Evolutionary conservation across 192 early-diverging fungal species (phyloP), one percentile per base, ranked within the genome.

Genomic region (Podila epicladia): DNA sequence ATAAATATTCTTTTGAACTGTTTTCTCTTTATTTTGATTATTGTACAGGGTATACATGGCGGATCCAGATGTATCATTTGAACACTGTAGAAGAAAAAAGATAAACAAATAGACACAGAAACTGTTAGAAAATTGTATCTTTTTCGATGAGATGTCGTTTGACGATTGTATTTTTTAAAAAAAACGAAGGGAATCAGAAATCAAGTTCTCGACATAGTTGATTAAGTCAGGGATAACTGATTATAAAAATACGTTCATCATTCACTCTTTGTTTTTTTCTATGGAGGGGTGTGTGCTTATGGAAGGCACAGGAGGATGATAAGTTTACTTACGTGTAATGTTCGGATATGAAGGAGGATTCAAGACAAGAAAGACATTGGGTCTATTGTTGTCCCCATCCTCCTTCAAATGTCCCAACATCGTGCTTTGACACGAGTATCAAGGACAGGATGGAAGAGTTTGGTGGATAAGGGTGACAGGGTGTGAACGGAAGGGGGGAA

Each of bases 201-300:
- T 69, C 67, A 69, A 69, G 51, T 69, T 69, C 67, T 71, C 69
- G 69, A 62, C 69, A 64, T 51, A 65, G 35, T 70, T 72, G 50
- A 65, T 65, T 72, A 64, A 64, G 67, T 69, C 67, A 69, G 67
- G 67, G 67, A 69, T 69, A 69, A 65, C 62, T 64, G 53, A 64
- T 65, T 65, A 55, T 55, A 72, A 72, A 65, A 72, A 59, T 45
- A 71, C 50, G 28, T 58, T 58, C 50, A 51, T 58, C 62, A 64
- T 72, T 64, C 62, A 55, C 71, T 58, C 49, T 62, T 62, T 64
- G 4, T 26, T 57, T 58, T 26, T 64, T 53, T 57, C 35, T 64
- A 13, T 41, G 35, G n/a, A 13, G 24, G 24, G 9, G 51, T 11
- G 15, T 57, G 31, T 53, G 61, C 6, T 28, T 33, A 49, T n/a